phyloP scores from a whole-genome alignment of 2,329 filamentous ascomycete species.

The Chlorencoelia australis region DNA sequence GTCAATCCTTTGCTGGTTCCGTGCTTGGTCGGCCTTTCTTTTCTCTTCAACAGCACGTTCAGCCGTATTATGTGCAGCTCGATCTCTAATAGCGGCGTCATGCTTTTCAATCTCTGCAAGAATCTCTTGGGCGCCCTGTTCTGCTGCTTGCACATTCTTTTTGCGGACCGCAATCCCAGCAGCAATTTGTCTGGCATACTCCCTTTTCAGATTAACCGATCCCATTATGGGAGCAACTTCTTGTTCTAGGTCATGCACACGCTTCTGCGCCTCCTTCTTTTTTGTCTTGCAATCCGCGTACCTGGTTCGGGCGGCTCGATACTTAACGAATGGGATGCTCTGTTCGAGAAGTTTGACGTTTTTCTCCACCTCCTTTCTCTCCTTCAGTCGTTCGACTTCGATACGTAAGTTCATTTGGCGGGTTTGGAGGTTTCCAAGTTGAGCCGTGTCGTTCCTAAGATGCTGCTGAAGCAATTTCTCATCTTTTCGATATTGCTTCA shows the following conservation, averaged over 20 bases:
- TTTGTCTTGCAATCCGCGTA: slow-evolving; percentile 43
- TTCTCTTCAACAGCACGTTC: slow-evolving; percentile 39
- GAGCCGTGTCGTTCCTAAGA: slow-evolving; percentile 48
- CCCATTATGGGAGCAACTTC: slow-evolving; percentile 57
- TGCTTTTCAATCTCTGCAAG: slow-evolving; percentile 32
- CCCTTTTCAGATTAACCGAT: slow-evolving; percentile 59
- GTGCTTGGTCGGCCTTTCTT: slow-evolving; percentile 39
- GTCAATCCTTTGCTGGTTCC: slow-evolving; percentile 47
- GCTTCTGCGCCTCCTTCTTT: slow-evolving; percentile 43
- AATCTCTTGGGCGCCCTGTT: slow-evolving; percentile 37
- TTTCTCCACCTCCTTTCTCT: slow-evolving; percentile 59
- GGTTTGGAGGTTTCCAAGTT: slow-evolving; percentile 55
- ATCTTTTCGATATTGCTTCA: slow-evolving; percentile 60
- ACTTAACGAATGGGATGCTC: slow-evolving; percentile 55
- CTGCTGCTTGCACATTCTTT: slow-evolving; percentile 41
- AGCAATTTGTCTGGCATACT: slow-evolving; percentile 51
- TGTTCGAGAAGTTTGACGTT: slow-evolving; percentile 56
- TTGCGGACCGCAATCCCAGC: slow-evolving; percentile 45
- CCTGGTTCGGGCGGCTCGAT: slow-evolving; percentile 42
- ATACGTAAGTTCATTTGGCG: slow-evolving; percentile 64
- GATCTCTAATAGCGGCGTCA: slow-evolving; percentile 28
- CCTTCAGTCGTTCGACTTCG: slow-evolving; percentile 73
- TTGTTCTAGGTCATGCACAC: slow-evolving; percentile 49
- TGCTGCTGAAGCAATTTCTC: slow-evolving; percentile 55
- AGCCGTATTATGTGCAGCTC: slow-evolving; percentile 37